Percentiles rank a stretch among this genome's conserved stretches.
phyloP scores from a whole-genome alignment of 1,284 basidiomycete species.

The Ceraceosorus guamensis region DNA sequence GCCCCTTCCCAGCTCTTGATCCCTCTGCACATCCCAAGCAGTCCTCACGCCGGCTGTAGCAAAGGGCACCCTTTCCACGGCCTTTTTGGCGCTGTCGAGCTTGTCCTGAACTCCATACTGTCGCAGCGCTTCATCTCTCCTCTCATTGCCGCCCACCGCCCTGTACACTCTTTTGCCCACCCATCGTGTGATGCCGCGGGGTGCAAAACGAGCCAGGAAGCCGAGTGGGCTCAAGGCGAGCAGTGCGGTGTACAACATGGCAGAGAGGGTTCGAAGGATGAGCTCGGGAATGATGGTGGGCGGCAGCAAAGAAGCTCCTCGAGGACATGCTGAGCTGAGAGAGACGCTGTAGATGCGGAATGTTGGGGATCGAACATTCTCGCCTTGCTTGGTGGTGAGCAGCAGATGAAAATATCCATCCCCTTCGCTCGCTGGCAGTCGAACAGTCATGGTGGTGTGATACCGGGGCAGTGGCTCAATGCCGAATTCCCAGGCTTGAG shows the following conservation, averaged over 20 bases:
- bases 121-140: constrained; percentile 17
- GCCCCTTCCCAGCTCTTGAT: constrained; percentile 17
- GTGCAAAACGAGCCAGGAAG: constrained; percentile 26
- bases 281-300: constrained; percentile 34
- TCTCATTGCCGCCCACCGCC: constrained; percentile 23
- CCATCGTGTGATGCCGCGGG: constrained; percentile 17
- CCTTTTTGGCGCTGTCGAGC: constrained; percentile 20
- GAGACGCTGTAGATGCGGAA: constrained; percentile 33
- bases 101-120: constrained; percentile 22
- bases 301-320: constrained; percentile 28
- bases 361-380: constrained; percentile 21
- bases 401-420: constrained; percentile 39
- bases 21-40: constrained; percentile 23
- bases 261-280: constrained; percentile 20
- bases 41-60: constrained; percentile 33
- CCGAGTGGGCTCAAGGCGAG: constrained; percentile 35
- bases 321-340: constrained; percentile 30
- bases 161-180: constrained; percentile 27
- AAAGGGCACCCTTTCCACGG: constrained; percentile 29
- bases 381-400: constrained; percentile 5
- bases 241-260: constrained; percentile 22
- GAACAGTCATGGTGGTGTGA: constrained; percentile 24
- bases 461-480: constrained; percentile 27
- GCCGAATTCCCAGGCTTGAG: constrained; percentile 16
- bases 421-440: constrained; percentile 26